phyloP scores from a whole-genome alignment of 164 flowering plant species.

The Stephania yunnanensis region DNA sequence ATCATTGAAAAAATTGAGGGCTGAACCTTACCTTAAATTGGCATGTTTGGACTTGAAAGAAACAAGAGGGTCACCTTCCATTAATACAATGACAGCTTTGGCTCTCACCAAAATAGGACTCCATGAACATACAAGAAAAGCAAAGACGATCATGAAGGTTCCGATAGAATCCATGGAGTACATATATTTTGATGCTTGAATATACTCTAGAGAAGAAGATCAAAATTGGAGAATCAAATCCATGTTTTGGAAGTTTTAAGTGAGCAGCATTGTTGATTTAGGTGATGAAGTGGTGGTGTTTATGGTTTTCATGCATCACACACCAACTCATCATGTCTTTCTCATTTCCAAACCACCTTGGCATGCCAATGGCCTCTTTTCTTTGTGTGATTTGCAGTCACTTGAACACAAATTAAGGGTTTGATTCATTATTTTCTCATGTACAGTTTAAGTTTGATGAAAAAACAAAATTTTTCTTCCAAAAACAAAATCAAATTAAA shows the following conservation, averaged over 20 bases:
- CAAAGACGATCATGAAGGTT: constrained; percentile 6
- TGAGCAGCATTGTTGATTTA: constrained; percentile 2
- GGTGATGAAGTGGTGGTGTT: constrained; percentile 9
- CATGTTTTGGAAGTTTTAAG: neutral
- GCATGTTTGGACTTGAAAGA: constrained; percentile 15
- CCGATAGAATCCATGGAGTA: constrained; percentile 15
- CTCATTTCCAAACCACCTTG: constrained; percentile 29
- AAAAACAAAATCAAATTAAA: too few species aligned
- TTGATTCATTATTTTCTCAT: too few species aligned
- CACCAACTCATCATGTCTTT: constrained; percentile 16
- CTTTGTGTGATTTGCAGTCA: neutral
- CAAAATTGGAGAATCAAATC: neutral
- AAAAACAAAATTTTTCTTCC: too few species aligned
- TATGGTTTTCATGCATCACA: constrained; percentile 15
- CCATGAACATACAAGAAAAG: constrained; percentile 15
- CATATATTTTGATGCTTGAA: neutral
- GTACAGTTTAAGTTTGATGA: too few species aligned
- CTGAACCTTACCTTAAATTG: constrained; percentile 18
- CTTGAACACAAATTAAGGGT: too few species aligned
- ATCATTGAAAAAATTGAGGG: neutral
- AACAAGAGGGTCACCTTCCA: constrained; percentile 39
- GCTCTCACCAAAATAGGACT: constrained; percentile 16
- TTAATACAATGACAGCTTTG: constrained; percentile 39
- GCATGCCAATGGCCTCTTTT: constrained; percentile 3
- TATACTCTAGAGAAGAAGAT: neutral